Evolutionary conservation across 208 protist species (phyloP), one percentile per base, ranked within the genome.

Genomic region (Trypanosoma melophagium): DNA sequence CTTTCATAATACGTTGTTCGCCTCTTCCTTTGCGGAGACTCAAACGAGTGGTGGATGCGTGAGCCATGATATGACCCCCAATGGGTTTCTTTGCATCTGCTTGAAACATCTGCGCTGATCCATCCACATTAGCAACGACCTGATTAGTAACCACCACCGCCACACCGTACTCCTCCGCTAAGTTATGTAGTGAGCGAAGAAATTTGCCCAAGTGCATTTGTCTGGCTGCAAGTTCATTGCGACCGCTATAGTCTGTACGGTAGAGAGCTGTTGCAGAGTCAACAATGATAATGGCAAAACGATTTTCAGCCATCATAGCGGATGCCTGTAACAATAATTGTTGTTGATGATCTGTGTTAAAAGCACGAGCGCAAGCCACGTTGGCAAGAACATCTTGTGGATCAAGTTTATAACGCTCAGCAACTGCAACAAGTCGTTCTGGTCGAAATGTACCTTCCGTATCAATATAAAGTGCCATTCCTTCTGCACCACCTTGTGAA

Each of bases 61-160:
- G 99, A 14, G 98, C 99, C 87, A 99, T 99, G 79, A 99, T 99
- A 81, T 99, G 98, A 10, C 99, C 99, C n/a, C 98, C 99, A 75
- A 99, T 99, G 21, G 99, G 99, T 84, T 99, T 99, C 74, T 99
- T 99, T 22, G 98, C 92, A 71, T 99, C 96, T 7, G 97, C 85
- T 74, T 95, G 86, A 64, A 98, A 99, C 93, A 99, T 98, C 51
- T 93, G 80, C 38, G 89, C 93, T 19, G 80, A 92, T 31, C 98
- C 98, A 77, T 99, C 98, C 19, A 99, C 97, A 41, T 97, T 91
- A 10, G 99, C 98, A 1, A 99, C 98, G 2, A 99, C 98, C 84
- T 99, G 98, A 79, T 99, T 99, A 8, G 98, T 99, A 38, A 99
- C 98, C 16, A 99, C 98, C 2, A 99, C 98, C 28, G 98, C 99